phyloP scores from a whole-genome alignment of 441 rosid species.

The Theobroma grandiflorum region DNA sequence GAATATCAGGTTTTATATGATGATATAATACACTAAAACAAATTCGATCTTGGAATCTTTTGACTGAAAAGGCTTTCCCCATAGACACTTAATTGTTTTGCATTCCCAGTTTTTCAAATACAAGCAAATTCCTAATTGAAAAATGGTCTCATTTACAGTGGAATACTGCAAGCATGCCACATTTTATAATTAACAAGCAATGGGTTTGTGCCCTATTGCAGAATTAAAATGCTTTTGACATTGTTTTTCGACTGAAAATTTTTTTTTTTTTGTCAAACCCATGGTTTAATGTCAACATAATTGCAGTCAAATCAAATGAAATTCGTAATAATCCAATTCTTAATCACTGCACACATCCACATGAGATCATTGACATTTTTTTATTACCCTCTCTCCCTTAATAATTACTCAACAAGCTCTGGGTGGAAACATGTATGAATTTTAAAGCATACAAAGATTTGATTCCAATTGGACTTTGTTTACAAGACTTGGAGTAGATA shows the following conservation, averaged over 20 bases:
- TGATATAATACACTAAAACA: background rate
- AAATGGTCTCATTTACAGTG: background rate
- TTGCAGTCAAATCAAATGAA: conserved; percentile 5
- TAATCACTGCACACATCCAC: background rate
- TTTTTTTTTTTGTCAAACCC: background rate
- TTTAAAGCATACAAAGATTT: background rate
- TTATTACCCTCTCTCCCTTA: background rate
- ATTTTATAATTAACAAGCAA: conserved; percentile 13
- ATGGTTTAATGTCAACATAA: background rate
- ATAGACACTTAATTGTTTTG: too few species aligned
- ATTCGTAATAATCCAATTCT: background rate
- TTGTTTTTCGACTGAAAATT: background rate
- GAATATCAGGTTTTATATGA: background rate
- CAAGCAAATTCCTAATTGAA: background rate
- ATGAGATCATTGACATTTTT: background rate
- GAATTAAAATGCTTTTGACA: background rate
- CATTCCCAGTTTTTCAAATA: background rate
- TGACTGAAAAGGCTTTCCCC: background rate
- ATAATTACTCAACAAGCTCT: background rate
- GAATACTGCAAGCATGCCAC: background rate
- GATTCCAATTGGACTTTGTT: background rate
- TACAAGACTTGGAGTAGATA: background rate
- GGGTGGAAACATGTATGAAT: background rate
- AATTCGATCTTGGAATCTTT: background rate
- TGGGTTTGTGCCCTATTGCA: background rate